Evolutionary conservation across 805 yeast species (phyloP).

Genomic region (Sporopachydermia lactativora): DNA sequence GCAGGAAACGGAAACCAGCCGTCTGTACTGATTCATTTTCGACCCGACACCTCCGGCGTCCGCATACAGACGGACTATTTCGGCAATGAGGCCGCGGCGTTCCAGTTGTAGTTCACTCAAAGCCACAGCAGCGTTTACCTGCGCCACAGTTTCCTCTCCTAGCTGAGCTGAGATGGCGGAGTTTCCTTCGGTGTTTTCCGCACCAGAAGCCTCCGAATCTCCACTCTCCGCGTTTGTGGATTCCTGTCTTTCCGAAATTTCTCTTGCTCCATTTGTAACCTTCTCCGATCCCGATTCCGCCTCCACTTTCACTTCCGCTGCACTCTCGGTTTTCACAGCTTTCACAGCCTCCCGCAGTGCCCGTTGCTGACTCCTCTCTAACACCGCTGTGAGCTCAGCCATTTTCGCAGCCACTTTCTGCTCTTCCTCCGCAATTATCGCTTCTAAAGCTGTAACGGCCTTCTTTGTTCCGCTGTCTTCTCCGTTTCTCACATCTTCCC

Average conservation of each 20-base stretch:
- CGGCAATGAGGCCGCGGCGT: conserved; percentile 26
- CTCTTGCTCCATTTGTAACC: no score
- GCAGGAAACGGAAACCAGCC: conserved; percentile 61
- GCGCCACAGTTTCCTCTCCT: conserved; percentile 9
- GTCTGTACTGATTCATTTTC: conserved; percentile 68
- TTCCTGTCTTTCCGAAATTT: conserved; percentile 45
- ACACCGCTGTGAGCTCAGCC: conserved; percentile 10
- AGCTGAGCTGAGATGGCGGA: no score
- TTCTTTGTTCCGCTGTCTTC: conserved; percentile 14
- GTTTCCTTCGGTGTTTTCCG: conserved; percentile 8
- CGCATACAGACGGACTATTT: conserved; percentile 35
- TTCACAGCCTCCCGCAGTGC: no score
- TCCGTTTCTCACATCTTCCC: conserved; percentile 8
- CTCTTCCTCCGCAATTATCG: conserved; percentile 2
- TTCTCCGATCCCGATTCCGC: no score
- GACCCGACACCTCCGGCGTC: conserved; percentile 29
- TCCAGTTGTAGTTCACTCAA: conserved; percentile 27
- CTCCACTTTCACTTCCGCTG: no score
- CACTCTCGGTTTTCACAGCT: no score
- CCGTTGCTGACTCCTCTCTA: conserved; percentile 56
- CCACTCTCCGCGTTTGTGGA: conserved; percentile 11
- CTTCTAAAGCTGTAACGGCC: conserved; percentile 23
- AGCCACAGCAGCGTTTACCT: conserved; percentile 20
- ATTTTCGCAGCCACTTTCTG: conserved; percentile 4
- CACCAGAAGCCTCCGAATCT: not conserved